A percentile compares a stretch with the other conserved stretches of the same genome.
Conservation (phyloP, 805 yeast genomes). For the Pichia sporocuriosa region DNA sequence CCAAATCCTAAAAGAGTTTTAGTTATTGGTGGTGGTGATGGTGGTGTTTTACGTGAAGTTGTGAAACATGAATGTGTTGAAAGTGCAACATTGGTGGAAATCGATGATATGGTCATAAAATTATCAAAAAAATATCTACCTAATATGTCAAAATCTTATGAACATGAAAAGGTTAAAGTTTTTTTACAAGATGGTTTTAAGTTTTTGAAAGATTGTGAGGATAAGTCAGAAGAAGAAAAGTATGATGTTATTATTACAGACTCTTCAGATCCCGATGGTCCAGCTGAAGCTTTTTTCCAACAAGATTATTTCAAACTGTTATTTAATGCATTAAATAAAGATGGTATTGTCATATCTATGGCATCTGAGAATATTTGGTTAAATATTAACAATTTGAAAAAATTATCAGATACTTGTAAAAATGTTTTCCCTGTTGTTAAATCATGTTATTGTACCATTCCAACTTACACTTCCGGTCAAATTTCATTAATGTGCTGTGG, state of each 20-base stretch:
- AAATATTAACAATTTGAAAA: slow-evolving; percentile 45
- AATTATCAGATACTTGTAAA: slow-evolving; percentile 41
- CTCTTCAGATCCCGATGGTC: slow-evolving; percentile 90
- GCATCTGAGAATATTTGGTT: slow-evolving; percentile 82
- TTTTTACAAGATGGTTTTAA: slow-evolving; percentile 80
- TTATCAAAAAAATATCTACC: slow-evolving; percentile 70
- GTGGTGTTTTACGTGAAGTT: slow-evolving; percentile 87
- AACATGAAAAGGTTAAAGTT: slow-evolving; percentile 59
- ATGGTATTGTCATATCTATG: slow-evolving; percentile 65
- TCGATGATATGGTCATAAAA: slow-evolving; percentile 75
- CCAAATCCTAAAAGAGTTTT: slow-evolving; percentile 66
- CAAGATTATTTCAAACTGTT: slow-evolving; percentile 66
- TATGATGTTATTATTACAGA: slow-evolving; percentile 87
- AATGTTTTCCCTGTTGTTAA: slow-evolving; percentile 54
- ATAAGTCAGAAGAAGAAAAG: slow-evolving; percentile 33
- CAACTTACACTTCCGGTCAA: slow-evolving; percentile 85
- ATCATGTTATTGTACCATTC: slow-evolving; percentile 76
- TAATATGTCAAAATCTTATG: slow-evolving; percentile 59
- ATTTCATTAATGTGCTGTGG: slow-evolving; percentile 72
- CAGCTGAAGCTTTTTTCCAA: slow-evolving; percentile 86
- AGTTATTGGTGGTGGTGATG: slow-evolving; percentile 95
- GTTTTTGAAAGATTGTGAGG: slow-evolving; percentile 44
- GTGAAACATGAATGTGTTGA: slow-evolving; percentile 59
- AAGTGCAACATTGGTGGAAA: slow-evolving; percentile 74
- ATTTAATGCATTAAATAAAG: slow-evolving; percentile 50